Base-by-base conservation (phyloP, 257 asterid species). In the Handroanthus guayacan region DNA sequence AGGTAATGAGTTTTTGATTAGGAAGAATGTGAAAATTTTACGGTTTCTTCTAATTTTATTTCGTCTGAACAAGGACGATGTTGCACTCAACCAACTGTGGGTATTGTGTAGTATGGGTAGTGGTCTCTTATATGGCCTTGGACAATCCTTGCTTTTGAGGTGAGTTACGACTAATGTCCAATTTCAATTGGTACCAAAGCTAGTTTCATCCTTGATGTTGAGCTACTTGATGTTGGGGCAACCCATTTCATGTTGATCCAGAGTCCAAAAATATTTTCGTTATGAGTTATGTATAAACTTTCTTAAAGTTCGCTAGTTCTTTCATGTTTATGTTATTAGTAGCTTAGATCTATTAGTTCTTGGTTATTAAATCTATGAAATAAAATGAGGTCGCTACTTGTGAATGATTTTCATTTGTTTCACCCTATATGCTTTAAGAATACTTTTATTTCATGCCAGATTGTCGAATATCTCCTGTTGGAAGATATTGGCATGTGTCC, bases 401-500 rank as follows among this genome's bases (percentile, higher is more conserved):
- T 9, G 34, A 41, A 52, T 65, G 41, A 39, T 34, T 77, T 54
- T 45, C 14, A 55, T 57, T 58, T 45, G 36, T 39, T 67, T 69
- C 63, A 45, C 71, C 9, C 13, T 78, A 2, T 54, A 51, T 25
- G 62, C 61, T 17, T 50, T 12, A 25, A 36, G 81, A 77, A 51
- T 57, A 37, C 67, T 0, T 41, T 52, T 12, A 4, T 45, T 56
- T 60, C 37, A 57, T 50, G 20, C 72, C 34, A 3, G 61, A 37
- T 10, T 38, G 70, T 67, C 57, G 38, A 62, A 37, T 4, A 63
- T 60, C 44, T 47, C 52, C 34, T 6, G 37, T 47, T 20, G 70
- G 68, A 50, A 69, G 74, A 38, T 47, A 64, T 63, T 62, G 39
- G 17, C 7, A 6, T 54, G 57, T n/a, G 5, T 31, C 41, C 48